These are phyloP conservation scores for Penicillium macrosclerotiorum DNA, from an alignment of 495 filamentous ascomycete genomes.

Conservation along the genomic window DNA sequence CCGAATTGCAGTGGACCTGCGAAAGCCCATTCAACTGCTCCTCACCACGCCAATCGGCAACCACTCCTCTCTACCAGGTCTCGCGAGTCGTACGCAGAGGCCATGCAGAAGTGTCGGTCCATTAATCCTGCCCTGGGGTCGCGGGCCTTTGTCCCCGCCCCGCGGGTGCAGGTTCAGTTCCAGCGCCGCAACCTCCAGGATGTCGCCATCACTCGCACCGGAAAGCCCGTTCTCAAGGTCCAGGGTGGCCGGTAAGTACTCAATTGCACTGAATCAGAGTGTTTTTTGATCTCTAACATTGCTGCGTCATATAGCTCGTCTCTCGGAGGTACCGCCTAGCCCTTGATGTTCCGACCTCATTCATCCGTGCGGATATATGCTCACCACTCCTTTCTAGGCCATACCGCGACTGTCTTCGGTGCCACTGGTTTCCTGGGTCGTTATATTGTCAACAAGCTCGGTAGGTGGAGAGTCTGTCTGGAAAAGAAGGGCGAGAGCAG, in stretches of 20 bases:
- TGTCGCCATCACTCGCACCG: constrained; percentile 79
- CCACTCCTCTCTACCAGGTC: constrained; percentile 36
- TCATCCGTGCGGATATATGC: constrained; percentile 16
- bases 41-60: constrained; percentile 32
- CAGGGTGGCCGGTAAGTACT: constrained; percentile 76
- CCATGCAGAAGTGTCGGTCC: constrained; percentile 53
- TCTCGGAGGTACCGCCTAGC: constrained; percentile 65
- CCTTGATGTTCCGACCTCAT: constrained; percentile 22
- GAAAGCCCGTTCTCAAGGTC: constrained; percentile 78
- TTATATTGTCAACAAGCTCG: constrained; percentile 95
- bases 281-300: constrained; percentile 21
- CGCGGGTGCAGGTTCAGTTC: constrained; percentile 41
- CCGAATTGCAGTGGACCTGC: constrained; percentile 28
- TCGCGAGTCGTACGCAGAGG: constrained; percentile 35
- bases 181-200: constrained; percentile 66
- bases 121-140: constrained; percentile 46
- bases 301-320: constrained; percentile 59
- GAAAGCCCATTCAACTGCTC: constrained; percentile 30
- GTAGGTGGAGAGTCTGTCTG: constrained; percentile 47
- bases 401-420: constrained; percentile 97
- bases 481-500: constrained; percentile 9
- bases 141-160: constrained; percentile 41
- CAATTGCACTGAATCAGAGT: constrained; percentile 15
- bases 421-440: constrained; percentile 94
- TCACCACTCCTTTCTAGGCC: constrained; percentile 55